Conservation (phyloP, 345 rosid genomes). For the Triadica sebifera region DNA sequence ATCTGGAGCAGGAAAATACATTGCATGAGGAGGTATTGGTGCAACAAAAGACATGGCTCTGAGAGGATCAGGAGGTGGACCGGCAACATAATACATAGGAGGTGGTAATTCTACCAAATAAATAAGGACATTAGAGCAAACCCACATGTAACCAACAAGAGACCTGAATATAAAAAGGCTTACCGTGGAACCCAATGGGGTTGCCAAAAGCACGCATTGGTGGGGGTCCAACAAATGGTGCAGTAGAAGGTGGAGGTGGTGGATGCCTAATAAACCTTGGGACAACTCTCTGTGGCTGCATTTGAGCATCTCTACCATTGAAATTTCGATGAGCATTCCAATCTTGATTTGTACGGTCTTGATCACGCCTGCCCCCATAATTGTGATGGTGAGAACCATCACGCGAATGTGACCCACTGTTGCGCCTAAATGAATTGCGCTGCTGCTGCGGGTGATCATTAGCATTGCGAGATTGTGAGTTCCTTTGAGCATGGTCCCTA, state of each 20-base stretch:
- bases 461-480: constrained; percentile 49
- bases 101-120: constrained; percentile 47
- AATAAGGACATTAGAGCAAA: constrained; percentile 26
- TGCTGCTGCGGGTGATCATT: constrained; percentile 52
- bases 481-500: constrained; percentile 53
- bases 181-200: constrained; percentile 58
- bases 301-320: constrained; percentile 50
- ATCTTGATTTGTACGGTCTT: constrained; percentile 44
- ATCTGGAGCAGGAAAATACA: constrained; percentile 47
- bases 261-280: constrained; percentile 59
- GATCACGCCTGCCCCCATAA: constrained; percentile 76
- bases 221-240: constrained; percentile 47
- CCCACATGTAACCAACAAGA: not conserved
- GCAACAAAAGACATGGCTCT: constrained; percentile 50
- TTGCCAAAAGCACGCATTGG: constrained; percentile 48
- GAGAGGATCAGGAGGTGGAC: constrained; percentile 41
- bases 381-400: constrained; percentile 67
- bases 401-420: constrained; percentile 46
- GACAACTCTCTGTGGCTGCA: constrained; percentile 54
- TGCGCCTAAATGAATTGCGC: constrained; percentile 66
- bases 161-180: constrained; percentile 25
- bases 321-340: constrained; percentile 55
- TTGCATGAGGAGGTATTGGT: constrained; percentile 40
- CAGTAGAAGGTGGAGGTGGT: constrained; percentile 40
- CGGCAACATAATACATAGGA: constrained; percentile 44